These are phyloP conservation scores for Friedmanniomyces simplex DNA, from an alignment of 495 filamentous ascomycete genomes.

Conservation along the genomic window DNA sequence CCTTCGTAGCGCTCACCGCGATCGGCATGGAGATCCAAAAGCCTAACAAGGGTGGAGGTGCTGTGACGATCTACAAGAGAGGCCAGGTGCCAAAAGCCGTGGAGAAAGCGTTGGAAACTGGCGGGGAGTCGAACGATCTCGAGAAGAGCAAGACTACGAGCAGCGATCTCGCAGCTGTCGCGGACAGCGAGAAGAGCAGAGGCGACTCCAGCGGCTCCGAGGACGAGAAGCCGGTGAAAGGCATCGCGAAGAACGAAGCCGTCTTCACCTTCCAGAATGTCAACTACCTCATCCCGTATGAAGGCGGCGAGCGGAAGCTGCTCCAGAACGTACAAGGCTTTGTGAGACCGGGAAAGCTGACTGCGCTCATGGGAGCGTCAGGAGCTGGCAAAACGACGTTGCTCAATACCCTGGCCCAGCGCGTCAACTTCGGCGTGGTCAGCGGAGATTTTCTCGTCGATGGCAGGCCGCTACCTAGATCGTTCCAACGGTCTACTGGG, in stretches of 20 bases:
- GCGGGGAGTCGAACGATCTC: neutral
- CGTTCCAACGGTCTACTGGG: conserved; percentile 35
- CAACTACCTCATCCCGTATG: conserved; percentile 60
- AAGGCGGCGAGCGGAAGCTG: conserved; percentile 47
- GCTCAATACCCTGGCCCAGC: conserved; percentile 46
- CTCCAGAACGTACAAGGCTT: conserved; percentile 57
- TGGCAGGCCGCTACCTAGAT: conserved; percentile 32
- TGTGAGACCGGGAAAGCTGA: conserved; percentile 60
- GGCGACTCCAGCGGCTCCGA: conserved; percentile 74
- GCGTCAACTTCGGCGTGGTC: conserved; percentile 37
- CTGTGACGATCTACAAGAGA: conserved; percentile 53
- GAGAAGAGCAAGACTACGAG: neutral
- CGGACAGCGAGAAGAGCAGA: conserved; percentile 53
- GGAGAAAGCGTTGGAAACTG: conserved; percentile 2
- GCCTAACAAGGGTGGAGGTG: conserved; percentile 59
- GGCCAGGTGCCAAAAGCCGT: conserved; percentile 48
- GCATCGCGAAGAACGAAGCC: conserved; percentile 81
- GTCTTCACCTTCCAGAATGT: conserved; percentile 73
- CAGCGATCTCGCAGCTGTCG: neutral
- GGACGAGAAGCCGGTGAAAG: conserved; percentile 75
- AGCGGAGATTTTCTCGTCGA: conserved; percentile 46
- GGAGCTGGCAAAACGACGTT: conserved; percentile 30
- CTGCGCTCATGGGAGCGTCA: conserved; percentile 30
- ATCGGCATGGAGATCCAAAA: conserved; percentile 41
- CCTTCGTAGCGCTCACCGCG: conserved; percentile 48